Conservation (phyloP, 306 rosid species). For the Ceratonia siliqua region DNA sequence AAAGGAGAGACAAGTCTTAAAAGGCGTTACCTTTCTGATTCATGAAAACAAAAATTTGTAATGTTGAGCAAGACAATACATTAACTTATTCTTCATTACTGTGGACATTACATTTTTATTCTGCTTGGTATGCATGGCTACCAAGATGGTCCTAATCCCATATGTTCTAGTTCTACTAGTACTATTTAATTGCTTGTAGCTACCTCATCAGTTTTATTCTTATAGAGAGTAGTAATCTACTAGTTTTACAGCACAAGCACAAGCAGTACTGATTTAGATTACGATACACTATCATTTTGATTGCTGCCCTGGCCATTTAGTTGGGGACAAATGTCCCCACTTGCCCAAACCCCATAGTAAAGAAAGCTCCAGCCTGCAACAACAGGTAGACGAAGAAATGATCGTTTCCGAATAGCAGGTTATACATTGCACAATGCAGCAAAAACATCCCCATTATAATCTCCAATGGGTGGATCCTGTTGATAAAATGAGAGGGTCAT, state of each 20-base stretch:
- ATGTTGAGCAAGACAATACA: constrained; percentile 13
- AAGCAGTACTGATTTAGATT: constrained; percentile 18
- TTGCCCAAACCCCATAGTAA: constrained; percentile 56
- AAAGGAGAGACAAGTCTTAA: constrained; percentile 5
- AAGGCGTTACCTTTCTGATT: not conserved
- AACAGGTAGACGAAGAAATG: constrained; percentile 55
- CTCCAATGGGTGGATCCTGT: constrained; percentile 61
- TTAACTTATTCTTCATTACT: constrained; percentile 23
- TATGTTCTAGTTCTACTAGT: constrained; percentile 25
- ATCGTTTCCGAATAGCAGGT: constrained; percentile 49
- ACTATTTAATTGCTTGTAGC: constrained; percentile 23
- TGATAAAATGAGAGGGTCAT: constrained; percentile 23
- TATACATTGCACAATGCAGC: constrained; percentile 63
- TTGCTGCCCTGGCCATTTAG: constrained; percentile 30
- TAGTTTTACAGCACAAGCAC: constrained; percentile 23
- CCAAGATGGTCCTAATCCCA: constrained; percentile 16
- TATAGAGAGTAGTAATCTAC: not conserved
- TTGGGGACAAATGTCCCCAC: constrained; percentile 54
- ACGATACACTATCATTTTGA: not conserved
- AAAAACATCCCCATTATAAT: constrained; percentile 60
- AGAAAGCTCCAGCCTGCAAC: constrained; percentile 64
- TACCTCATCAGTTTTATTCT: constrained; percentile 8
- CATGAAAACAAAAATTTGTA: not conserved
- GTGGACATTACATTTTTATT: constrained; percentile 21
- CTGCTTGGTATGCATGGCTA: constrained; percentile 26